These are phyloP conservation scores for Pseudonitzschia multiseries DNA, from an alignment of 108 stramenopile species.

Conservation along the genomic window DNA sequence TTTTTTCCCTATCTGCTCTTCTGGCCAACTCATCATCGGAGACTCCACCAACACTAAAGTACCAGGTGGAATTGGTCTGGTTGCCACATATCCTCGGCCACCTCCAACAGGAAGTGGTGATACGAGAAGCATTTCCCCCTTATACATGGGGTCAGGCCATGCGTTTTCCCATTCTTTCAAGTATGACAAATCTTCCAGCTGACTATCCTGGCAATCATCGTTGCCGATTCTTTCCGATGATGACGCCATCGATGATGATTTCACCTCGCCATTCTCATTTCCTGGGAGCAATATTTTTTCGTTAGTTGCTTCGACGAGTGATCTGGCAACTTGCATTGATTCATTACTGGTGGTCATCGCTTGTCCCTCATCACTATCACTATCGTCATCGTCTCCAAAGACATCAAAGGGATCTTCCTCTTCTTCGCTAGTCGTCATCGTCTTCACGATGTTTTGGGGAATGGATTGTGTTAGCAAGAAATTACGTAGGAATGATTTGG, in stretches of 20 bases:
- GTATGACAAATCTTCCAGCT: conserved; percentile 25
- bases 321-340: conserved; percentile 15
- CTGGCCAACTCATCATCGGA: conserved; percentile 61
- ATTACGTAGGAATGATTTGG: background rate
- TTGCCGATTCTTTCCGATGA: background rate
- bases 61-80: conserved; percentile 53
- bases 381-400: conserved; percentile 30
- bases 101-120: conserved; percentile 47
- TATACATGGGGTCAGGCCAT: conserved; percentile 54
- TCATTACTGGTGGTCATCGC: background rate
- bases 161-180: conserved; percentile 9
- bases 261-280: background rate
- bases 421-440: background rate
- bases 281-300: conserved; percentile 10
- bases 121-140: conserved; percentile 48
- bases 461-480: background rate
- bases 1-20: conserved; percentile 57
- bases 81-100: conserved; percentile 74
- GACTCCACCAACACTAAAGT: conserved; percentile 73
- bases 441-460: background rate
- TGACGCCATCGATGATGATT: background rate
- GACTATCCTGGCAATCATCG: background rate
- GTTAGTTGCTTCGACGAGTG: conserved; percentile 29
- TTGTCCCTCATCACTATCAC: conserved; percentile 18
- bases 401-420: conserved; percentile 38